These are phyloP conservation scores for Mangifera indica DNA, from an alignment of 345 rosid species.

Conservation along the genomic window DNA sequence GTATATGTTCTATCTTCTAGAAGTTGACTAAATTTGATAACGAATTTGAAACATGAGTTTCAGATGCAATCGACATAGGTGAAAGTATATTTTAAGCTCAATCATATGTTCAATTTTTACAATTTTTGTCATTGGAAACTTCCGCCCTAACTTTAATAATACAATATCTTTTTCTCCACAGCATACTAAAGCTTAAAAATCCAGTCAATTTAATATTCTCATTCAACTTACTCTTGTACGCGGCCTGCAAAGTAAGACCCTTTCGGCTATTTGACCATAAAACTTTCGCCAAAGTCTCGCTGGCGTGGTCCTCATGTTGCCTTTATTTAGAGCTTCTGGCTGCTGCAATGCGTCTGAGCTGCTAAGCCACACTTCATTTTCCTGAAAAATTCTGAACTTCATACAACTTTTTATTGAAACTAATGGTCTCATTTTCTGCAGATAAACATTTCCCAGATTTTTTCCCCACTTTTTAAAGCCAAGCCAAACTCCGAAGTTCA, in stretches of 20 bases:
- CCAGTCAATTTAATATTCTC: background rate
- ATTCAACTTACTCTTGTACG: background rate
- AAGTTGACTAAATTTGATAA: no score
- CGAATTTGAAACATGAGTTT: no score
- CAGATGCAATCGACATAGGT: background rate
- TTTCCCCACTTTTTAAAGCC: background rate
- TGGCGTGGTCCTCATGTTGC: background rate
- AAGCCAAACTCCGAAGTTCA: slow-evolving; percentile 10
- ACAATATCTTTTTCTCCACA: background rate
- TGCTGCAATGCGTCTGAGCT: background rate
- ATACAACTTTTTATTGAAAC: background rate
- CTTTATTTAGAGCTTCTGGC: background rate
- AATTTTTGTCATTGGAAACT: background rate
- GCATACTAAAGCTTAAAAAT: no score
- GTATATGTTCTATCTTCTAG: no score
- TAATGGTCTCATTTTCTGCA: background rate
- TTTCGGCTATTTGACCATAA: slow-evolving; percentile 14
- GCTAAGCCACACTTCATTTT: background rate
- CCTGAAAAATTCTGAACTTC: background rate
- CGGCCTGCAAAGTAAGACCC: slow-evolving; percentile 7
- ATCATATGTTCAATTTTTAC: background rate
- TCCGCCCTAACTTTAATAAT: background rate
- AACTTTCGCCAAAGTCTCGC: background rate
- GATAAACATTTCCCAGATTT: background rate
- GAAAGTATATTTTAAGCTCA: background rate